Percentiles rank a stretch among this genome's conserved stretches.
Evolutionary conservation across 1,284 basidiomycete species (phyloP).

Genomic region (Quambalaria eucalypti): DNA sequence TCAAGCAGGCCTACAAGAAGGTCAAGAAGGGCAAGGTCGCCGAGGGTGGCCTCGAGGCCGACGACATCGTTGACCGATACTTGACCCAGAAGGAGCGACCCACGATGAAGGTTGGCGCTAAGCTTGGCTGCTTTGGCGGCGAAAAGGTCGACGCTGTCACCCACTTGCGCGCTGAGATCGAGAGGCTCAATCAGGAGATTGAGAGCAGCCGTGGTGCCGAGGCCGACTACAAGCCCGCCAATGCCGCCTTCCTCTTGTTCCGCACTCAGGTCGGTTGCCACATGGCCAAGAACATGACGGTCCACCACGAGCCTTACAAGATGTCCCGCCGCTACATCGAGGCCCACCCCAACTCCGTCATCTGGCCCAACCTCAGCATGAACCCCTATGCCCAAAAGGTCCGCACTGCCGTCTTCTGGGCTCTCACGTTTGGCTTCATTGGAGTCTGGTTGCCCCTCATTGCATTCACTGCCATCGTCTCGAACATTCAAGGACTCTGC

Average conservation of each 20-base stretch:
- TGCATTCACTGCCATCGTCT: constrained; percentile 72
- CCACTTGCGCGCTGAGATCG: constrained; percentile 63
- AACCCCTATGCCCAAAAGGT: constrained; percentile 79
- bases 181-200: constrained; percentile 53
- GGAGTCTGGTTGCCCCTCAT: constrained; percentile 54
- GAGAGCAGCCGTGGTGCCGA: constrained; percentile 53
- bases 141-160: constrained; percentile 74
- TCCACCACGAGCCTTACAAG: constrained; percentile 36
- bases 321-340: constrained; percentile 34
- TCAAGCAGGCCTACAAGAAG: constrained; percentile 64
- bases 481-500: constrained; percentile 70
- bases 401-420: constrained; percentile 51
- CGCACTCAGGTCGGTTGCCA: constrained; percentile 70
- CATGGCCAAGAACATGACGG: constrained; percentile 22
- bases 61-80: constrained; percentile 33
- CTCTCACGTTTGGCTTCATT: constrained; percentile 57
- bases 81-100: constrained; percentile 55
- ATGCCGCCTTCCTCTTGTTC: constrained; percentile 73
- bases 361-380: constrained; percentile 77
- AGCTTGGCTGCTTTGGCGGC: constrained; percentile 55
- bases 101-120: constrained; percentile 61
- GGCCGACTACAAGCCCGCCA: constrained; percentile 54
- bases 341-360: constrained; percentile 57
- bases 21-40: constrained; percentile 44
- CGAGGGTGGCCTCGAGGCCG: constrained; percentile 11